phyloP scores from a whole-genome alignment of 2,329 filamentous ascomycete species.

The Talaromyces sp. region DNA sequence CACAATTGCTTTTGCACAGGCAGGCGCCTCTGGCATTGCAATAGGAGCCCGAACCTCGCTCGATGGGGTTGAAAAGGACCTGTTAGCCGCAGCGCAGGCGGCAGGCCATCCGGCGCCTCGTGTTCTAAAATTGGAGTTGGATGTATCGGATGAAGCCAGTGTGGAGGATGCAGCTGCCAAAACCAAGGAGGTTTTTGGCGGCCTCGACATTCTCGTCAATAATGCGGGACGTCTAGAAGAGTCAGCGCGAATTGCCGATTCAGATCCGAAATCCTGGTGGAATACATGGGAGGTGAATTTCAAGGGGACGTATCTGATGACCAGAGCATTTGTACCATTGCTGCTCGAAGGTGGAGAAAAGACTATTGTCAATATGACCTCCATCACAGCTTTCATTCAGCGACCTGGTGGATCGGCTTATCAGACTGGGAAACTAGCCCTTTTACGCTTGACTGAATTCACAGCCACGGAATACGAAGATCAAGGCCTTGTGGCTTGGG shows the following conservation, averaged over 20 bases:
- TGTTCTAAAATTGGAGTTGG: no score
- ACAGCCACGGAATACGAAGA: constrained; percentile 42
- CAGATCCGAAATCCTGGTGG: constrained; percentile 40
- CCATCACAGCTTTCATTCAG: constrained; percentile 39
- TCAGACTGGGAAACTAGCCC: constrained; percentile 46
- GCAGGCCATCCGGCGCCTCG: no score
- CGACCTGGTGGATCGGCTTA: constrained; percentile 42
- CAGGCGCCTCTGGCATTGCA: no score
- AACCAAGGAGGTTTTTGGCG: not conserved
- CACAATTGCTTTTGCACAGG: no score
- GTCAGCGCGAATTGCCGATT: constrained; percentile 22
- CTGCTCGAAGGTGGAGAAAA: constrained; percentile 30
- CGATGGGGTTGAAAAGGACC: no score
- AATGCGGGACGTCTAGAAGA: constrained; percentile 42
- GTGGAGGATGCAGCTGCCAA: no score
- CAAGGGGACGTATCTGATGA: constrained; percentile 45
- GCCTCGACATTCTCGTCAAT: constrained; percentile 48
- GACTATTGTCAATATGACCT: constrained; percentile 47
- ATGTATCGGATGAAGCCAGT: no score
- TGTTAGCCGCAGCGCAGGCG: no score
- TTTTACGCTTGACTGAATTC: constrained; percentile 48
- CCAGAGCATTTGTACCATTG: constrained; percentile 47
- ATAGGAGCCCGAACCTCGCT: no score
- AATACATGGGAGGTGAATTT: constrained; percentile 50
- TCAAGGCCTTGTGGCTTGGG: constrained; percentile 37